Evolutionary conservation across 2,329 filamentous ascomycete genomes (phyloP).

Genomic region (Alternaria atra): DNA sequence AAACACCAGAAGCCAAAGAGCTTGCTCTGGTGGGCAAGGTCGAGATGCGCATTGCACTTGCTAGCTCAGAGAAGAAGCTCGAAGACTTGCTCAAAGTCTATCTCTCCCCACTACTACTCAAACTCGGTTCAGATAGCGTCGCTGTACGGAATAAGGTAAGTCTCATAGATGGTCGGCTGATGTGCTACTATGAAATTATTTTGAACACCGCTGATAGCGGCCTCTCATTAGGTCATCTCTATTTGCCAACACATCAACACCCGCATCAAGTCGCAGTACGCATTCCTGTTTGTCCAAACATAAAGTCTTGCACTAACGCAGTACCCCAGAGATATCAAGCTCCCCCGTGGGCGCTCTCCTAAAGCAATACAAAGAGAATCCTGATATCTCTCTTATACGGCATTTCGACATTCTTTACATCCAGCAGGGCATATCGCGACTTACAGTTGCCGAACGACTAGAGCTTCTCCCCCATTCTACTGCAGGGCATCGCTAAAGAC

Average conservation of each 20-base stretch:
- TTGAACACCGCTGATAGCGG: conserved; percentile 45
- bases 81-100: conserved; percentile 80
- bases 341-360: conserved; percentile 86
- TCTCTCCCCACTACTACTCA: conserved; percentile 82
- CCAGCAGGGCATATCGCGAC: conserved; percentile 77
- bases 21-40: conserved; percentile 84
- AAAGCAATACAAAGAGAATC: conserved; percentile 85
- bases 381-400: conserved; percentile 74
- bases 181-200: not conserved
- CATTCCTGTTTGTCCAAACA: conserved; percentile 9
- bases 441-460: conserved; percentile 70
- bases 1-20: conserved; percentile 71
- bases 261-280: conserved; percentile 64
- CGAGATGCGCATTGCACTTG: conserved; percentile 82
- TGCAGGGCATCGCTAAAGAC: conserved; percentile 72
- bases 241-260: conserved; percentile 78
- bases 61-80: conserved; percentile 85
- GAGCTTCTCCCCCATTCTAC: conserved; percentile 75
- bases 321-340: conserved; percentile 65
- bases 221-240: conserved; percentile 64
- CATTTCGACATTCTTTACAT: conserved; percentile 91
- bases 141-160: conserved; percentile 79
- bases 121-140: conserved; percentile 81
- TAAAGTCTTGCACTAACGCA: conserved; percentile 19
- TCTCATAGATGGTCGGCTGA: not conserved